A percentile compares a stretch with the other conserved stretches of the same genome.
Evolutionary conservation across 164 flowering plant species (phyloP).

Genomic region (Liquidambar formosana): DNA sequence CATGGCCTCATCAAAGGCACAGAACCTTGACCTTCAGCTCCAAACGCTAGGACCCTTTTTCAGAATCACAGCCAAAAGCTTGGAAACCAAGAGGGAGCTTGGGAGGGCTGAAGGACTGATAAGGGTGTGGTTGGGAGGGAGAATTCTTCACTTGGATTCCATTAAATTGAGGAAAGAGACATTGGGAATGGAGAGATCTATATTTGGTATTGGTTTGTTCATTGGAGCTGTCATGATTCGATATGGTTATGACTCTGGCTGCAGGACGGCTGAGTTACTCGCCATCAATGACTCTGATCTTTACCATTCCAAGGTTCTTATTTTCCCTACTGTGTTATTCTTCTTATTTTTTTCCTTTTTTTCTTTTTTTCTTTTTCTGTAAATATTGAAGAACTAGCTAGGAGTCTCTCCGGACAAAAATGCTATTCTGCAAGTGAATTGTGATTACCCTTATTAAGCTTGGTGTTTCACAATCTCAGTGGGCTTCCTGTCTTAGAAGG

Average conservation of each 20-base stretch:
- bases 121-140: conserved; percentile 70
- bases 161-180: conserved; percentile 69
- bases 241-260: conserved; percentile 76
- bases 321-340: too few relatives aligned
- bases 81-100: conserved; percentile 60
- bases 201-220: conserved; percentile 84
- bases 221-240: conserved; percentile 88
- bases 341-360: too few relatives aligned
- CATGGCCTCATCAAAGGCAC: conserved; percentile 54
- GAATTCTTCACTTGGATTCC: conserved; percentile 82
- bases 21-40: conserved; percentile 63
- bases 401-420: too few relatives aligned
- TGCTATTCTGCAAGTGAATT: too few relatives aligned
- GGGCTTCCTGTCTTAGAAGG: too few relatives aligned
- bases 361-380: too few relatives aligned
- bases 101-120: conserved; percentile 84
- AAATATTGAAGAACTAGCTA: too few relatives aligned
- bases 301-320: conserved; percentile 77
- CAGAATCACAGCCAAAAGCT: conserved; percentile 71
- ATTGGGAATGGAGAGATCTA: conserved; percentile 71
- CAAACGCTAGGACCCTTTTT: conserved; percentile 82
- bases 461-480: too few relatives aligned
- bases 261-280: conserved; percentile 73
- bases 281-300: conserved; percentile 87
- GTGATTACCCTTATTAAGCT: too few relatives aligned